Evolutionary conservation across 176 grass and related monocot species (phyloP), one percentile per base, ranked within the genome.

Genomic region (Paspalum vaginatum): DNA sequence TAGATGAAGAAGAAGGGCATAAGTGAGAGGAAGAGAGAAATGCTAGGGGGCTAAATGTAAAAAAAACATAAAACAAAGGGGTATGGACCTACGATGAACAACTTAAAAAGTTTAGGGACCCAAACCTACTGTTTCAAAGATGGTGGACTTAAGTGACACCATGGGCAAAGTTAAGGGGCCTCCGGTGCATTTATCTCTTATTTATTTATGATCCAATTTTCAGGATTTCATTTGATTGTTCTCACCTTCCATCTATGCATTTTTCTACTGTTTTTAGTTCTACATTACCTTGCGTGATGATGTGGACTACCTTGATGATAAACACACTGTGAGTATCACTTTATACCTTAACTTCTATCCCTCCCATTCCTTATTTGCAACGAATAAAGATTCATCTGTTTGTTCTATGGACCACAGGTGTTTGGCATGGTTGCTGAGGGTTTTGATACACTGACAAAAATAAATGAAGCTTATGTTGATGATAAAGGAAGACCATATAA

Each of bases 391-490:
- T 61, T 59, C 24, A 37, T 64, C 13, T 66, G 1, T 86, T 18
- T 56, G 21, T 53, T 78, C 12, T 66, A 8, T 87, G 17, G 69
- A 84, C 48, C 32, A 45, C 80, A 95, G 96, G 81, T 98, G 62
- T 98, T 98, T 91, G 96, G 92, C 54, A 76, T 70, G 47, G 92
- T 98, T 65, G 92, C 91, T 49, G 96, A 93, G 84, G 90, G 96
- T 75, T 84, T 98, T 72, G 92, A 95, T 32, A 95, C 92, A 0
- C 84, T 98, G 75, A 81, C 78, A 26, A 98, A 98, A 84, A 93
- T 98, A 91, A 98, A 95, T 87, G 96, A 98, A 89, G 70, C 96
- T 76, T 98, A 94, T 74, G 92, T 76, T 86, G 96, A 98, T 86
- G 82, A 75, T 71, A 89, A 91, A 75, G 88, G 90, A 85, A 95